phyloP scores from a whole-genome alignment of 2,329 filamentous ascomycete genomes.

The Esteya vermicola region DNA sequence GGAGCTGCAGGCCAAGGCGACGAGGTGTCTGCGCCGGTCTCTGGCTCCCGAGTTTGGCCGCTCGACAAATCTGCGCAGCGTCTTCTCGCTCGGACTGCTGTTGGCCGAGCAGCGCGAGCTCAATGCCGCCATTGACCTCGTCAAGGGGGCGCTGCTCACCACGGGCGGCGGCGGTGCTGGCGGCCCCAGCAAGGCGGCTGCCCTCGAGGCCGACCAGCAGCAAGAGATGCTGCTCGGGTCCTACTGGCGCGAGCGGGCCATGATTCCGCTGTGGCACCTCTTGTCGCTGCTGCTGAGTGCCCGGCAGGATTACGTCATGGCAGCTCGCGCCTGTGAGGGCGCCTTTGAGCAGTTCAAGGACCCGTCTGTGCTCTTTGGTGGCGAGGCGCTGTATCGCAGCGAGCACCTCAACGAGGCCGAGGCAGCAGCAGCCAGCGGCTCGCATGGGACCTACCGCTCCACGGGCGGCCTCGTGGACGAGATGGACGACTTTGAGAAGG shows the following conservation, averaged over 20 bases:
- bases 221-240: slow-evolving; percentile 30
- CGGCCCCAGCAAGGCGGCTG: no score
- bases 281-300: slow-evolving; percentile 75
- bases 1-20: slow-evolving; percentile 63
- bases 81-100: slow-evolving; percentile 73
- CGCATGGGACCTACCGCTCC: slow-evolving; percentile 3
- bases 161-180: slow-evolving; percentile 32
- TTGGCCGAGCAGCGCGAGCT: slow-evolving; percentile 78
- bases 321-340: slow-evolving; percentile 71
- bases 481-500: slow-evolving; percentile 74
- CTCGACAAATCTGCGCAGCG: slow-evolving; percentile 55
- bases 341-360: slow-evolving; percentile 83
- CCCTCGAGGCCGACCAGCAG: no score
- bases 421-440: slow-evolving; percentile 19
- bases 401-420: slow-evolving; percentile 51
- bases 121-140: slow-evolving; percentile 63
- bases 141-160: slow-evolving; percentile 60
- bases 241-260: slow-evolving; percentile 47
- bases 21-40: slow-evolving; percentile 60
- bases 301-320: slow-evolving; percentile 69
- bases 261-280: slow-evolving; percentile 82
- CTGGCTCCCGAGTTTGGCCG: slow-evolving; percentile 52
- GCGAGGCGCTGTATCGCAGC: slow-evolving; percentile 44
- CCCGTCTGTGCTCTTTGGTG: slow-evolving; percentile 54
- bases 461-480: slow-evolving; percentile 52